Evolutionary conservation across 805 yeast species (phyloP).

Genomic region (Diddensiella caesifluorescens): DNA sequence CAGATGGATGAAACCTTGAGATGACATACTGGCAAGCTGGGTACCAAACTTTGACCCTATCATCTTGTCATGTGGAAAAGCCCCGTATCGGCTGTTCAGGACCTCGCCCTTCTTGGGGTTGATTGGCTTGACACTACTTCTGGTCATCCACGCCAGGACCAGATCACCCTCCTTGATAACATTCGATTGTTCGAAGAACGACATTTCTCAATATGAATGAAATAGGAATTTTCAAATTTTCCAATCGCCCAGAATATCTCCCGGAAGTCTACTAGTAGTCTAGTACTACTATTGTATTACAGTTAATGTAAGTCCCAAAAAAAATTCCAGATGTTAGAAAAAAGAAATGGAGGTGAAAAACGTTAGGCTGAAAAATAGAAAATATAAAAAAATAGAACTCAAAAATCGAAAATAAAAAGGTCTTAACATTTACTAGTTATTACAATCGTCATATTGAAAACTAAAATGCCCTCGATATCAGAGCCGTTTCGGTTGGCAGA

Average conservation of each 20-base stretch:
- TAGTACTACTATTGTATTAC: no score
- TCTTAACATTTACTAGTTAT: neutral
- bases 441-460: neutral
- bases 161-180: conserved; percentile 79
- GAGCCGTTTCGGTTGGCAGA: conserved; percentile 22
- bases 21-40: conserved; percentile 64
- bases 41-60: conserved; percentile 78
- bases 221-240: neutral
- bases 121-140: conserved; percentile 76
- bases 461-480: conserved; percentile 22
- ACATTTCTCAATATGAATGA: conserved; percentile 10
- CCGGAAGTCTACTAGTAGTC: neutral
- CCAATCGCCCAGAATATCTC: neutral
- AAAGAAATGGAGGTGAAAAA: no score
- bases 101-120: conserved; percentile 44
- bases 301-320: no score
- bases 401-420: neutral
- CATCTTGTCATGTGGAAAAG: conserved; percentile 79
- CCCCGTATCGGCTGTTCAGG: conserved; percentile 84
- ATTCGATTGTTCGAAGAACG: conserved; percentile 57
- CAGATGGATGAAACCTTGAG: conserved; percentile 78
- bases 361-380: no score
- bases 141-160: conserved; percentile 78
- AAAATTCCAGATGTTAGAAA: no score
- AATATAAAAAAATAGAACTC: neutral